These are phyloP conservation scores for Aegle marmelos DNA, from an alignment of 345 rosid species.

Conservation along the genomic window DNA sequence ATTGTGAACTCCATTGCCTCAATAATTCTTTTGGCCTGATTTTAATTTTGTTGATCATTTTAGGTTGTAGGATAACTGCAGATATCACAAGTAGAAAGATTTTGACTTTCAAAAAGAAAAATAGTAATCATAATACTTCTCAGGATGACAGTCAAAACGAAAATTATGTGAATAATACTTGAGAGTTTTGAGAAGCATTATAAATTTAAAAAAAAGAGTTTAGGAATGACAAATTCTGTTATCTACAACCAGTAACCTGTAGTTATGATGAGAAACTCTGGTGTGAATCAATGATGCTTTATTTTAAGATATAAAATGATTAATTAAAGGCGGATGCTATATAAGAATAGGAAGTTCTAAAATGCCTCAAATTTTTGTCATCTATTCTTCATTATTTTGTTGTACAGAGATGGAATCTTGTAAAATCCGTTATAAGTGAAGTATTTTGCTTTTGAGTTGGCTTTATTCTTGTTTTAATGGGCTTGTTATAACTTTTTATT, in stretches of 20 bases:
- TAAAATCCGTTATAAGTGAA: constrained; percentile 5
- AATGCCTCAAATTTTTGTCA: not conserved
- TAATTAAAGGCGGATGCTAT: not conserved
- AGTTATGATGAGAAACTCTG: not conserved
- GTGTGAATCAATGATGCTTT: not conserved
- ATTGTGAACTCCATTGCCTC: not conserved
- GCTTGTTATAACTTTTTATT: not conserved
- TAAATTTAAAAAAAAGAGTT: not conserved
- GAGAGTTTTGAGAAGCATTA: not conserved
- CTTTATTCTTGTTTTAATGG: constrained; percentile 4
- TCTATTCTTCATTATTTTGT: not conserved
- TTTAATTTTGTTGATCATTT: not conserved
- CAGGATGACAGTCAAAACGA: not conserved
- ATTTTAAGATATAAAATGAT: not conserved
- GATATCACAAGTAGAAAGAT: not conserved
- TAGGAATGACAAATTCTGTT: not conserved
- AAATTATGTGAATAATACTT: not conserved
- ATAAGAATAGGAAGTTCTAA: not conserved
- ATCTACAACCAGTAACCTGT: not conserved
- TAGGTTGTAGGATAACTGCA: not conserved
- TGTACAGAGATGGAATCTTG: not conserved
- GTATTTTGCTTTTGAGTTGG: not conserved
- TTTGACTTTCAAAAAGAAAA: not conserved
- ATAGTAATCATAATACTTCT: not conserved
- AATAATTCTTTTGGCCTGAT: not conserved